These are phyloP conservation scores for Stentor roeselii DNA, from an alignment of 73 alveolate species.

Conservation along the genomic window DNA sequence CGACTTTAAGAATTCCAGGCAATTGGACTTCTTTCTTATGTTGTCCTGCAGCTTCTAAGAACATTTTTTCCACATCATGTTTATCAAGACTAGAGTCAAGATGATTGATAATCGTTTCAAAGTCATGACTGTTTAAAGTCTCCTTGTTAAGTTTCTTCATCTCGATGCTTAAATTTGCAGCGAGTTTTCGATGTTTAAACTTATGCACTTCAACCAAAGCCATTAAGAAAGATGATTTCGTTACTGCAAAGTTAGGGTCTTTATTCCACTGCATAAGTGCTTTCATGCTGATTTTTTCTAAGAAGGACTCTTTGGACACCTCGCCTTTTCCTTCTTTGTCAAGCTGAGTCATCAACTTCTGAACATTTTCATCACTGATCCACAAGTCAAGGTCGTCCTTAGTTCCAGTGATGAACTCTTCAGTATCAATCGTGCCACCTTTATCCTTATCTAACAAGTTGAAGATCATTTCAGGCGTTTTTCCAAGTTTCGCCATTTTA, in stretches of 20 bases:
- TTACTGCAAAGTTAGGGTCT: background rate
- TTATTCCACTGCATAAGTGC: slow-evolving; percentile 11
- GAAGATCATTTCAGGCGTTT: slow-evolving; percentile 21
- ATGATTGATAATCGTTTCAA: too few relatives aligned
- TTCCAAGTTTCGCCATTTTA: slow-evolving; percentile 27
- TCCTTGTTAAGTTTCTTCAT: too few relatives aligned
- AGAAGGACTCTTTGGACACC: background rate
- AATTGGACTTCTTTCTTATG: background rate
- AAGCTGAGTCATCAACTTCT: background rate
- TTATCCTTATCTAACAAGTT: slow-evolving; percentile 11
- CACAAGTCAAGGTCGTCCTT: slow-evolving; percentile 19
- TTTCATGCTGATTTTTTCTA: background rate
- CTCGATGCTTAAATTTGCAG: background rate
- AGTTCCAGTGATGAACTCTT: slow-evolving; percentile 21
- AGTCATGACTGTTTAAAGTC: background rate
- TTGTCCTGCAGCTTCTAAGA: background rate
- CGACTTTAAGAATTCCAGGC: too few relatives aligned
- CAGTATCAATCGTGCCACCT: slow-evolving; percentile 18
- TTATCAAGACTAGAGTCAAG: background rate
- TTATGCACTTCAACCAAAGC: slow-evolving; percentile 22
- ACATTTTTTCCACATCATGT: background rate
- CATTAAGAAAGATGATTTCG: slow-evolving; percentile 19
- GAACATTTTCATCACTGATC: background rate
- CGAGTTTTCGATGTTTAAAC: background rate
- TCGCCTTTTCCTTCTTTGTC: slow-evolving; percentile 25